Evolutionary conservation across 2,329 filamentous ascomycete genomes (phyloP).

Genomic region (Talaromyces sp.): DNA sequence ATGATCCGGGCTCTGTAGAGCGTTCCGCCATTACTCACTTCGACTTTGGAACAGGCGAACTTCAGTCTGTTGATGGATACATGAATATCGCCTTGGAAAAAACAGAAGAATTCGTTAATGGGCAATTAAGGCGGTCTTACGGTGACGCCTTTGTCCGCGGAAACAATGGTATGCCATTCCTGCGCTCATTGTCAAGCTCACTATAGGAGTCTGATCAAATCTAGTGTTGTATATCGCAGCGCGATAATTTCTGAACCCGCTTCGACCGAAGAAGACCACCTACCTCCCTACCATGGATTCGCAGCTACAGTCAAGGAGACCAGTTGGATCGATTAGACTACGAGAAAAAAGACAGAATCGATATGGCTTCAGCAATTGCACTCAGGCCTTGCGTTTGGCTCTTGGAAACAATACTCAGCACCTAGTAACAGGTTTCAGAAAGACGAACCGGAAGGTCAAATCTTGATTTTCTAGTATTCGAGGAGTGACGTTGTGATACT

Average conservation of each 20-base stretch:
- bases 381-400: not conserved
- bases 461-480: not conserved
- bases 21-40: not conserved
- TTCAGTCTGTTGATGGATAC: slow-evolving; percentile 96
- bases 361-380: not conserved
- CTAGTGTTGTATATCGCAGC: slow-evolving; percentile 37
- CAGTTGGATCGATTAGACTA: not conserved
- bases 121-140: slow-evolving; percentile 73
- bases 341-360: not conserved
- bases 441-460: not conserved
- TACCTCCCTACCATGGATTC: not conserved
- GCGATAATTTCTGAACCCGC: slow-evolving; percentile 14
- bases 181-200: not conserved
- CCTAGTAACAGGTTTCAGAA: not conserved
- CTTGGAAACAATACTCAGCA: not conserved
- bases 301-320: not conserved
- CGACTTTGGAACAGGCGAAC: slow-evolving; percentile 59
- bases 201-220: not conserved
- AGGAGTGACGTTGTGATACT: not conserved
- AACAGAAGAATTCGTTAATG: slow-evolving; percentile 86
- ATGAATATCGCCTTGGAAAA: slow-evolving; percentile 99
- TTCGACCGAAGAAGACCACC: not conserved
- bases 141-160: slow-evolving; percentile 93
- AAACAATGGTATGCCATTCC: slow-evolving; percentile 72
- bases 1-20: slow-evolving; percentile 9